A percentile compares a stretch with the other conserved stretches of the same genome.
Conservation (phyloP, 257 asterid genomes). For the Craterostigma plantagineum region DNA sequence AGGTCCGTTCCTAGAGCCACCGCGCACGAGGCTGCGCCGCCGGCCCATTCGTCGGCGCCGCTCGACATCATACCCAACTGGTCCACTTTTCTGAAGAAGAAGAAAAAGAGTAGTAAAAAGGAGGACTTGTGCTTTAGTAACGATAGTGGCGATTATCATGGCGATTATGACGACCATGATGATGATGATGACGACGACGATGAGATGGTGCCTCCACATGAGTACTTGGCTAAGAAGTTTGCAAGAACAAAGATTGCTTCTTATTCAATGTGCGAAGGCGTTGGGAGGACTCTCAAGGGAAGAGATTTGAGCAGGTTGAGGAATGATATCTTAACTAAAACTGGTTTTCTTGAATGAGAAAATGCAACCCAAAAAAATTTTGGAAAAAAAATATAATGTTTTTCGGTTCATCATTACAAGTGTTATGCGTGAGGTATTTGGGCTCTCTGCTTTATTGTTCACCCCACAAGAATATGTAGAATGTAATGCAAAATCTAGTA, state of each 20-base stretch:
- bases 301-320: constrained; percentile 31
- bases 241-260: constrained; percentile 15
- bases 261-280: constrained; percentile 34
- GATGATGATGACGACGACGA: constrained; percentile 7
- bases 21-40: too few species aligned
- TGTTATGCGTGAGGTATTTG: too few species aligned
- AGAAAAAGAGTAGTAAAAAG: background rate
- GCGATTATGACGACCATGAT: too few species aligned
- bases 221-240: constrained; percentile 9
- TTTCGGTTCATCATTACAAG: too few species aligned
- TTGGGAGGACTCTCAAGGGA: constrained; percentile 35
- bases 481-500: too few species aligned
- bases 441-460: too few species aligned
- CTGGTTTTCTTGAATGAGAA: constrained; percentile 27
- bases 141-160: background rate
- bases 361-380: too few species aligned
- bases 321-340: constrained; percentile 22
- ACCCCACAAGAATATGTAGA: too few species aligned
- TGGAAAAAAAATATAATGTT: too few species aligned
- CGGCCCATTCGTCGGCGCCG: background rate
- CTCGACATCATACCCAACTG: background rate
- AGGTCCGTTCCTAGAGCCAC: too few species aligned
- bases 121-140: background rate
- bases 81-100: background rate
- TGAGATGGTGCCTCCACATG: constrained; percentile 24